Conservation (phyloP, 1,139 yeast genomes). For the Yamadazyma kanchanaburiensis region DNA sequence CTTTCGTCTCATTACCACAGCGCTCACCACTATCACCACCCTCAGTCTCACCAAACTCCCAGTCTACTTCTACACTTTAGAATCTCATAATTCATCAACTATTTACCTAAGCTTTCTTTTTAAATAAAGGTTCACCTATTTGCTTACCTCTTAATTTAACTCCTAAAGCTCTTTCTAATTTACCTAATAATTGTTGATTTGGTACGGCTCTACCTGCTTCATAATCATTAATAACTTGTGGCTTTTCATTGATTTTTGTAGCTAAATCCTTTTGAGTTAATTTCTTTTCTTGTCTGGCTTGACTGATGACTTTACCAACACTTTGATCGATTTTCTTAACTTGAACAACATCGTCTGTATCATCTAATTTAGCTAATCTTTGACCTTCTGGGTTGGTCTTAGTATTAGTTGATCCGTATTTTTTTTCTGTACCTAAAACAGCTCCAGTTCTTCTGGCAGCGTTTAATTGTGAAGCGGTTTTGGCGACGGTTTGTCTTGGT, state of each 20-base stretch:
- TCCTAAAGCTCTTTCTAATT: constrained; percentile 92
- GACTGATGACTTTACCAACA: constrained; percentile 86
- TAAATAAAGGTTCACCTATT: constrained; percentile 87
- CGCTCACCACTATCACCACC: too few species aligned
- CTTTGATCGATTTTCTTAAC: constrained; percentile 80
- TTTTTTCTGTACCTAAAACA: constrained; percentile 89
- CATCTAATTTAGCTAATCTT: constrained; percentile 87
- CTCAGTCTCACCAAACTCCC: too few species aligned
- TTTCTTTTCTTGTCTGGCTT: constrained; percentile 86
- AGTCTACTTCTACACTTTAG: too few species aligned
- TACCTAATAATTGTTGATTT: constrained; percentile 88
- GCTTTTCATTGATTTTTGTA: constrained; percentile 92
- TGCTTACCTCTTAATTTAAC: constrained; percentile 94
- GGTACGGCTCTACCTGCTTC: constrained; percentile 98
- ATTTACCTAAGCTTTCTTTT: constrained; percentile 47
- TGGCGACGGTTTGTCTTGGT: constrained; percentile 83
- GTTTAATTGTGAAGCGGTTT: constrained; percentile 72
- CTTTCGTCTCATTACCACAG: too few species aligned
- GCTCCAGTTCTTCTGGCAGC: constrained; percentile 92
- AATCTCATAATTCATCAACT: too few species aligned
- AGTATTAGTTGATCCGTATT: constrained; percentile 69
- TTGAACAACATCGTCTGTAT: constrained; percentile 89
- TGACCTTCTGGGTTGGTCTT: constrained; percentile 87
- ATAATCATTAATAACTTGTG: constrained; percentile 91
- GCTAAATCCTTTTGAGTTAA: constrained; percentile 95